Conservation (phyloP, 345 rosid genomes). For the Barbarea vulgaris region DNA sequence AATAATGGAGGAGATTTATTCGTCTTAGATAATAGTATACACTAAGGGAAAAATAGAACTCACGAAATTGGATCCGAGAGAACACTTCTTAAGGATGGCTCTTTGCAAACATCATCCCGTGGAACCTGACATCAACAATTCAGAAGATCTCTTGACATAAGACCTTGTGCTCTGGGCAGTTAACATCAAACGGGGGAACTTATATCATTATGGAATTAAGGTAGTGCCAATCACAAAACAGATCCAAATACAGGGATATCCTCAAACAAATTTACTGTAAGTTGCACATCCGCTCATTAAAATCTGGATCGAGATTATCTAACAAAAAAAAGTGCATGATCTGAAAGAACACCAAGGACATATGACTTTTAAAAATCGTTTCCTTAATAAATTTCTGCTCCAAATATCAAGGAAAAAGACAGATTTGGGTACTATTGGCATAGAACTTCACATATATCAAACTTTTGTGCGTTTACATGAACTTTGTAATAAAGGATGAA, state of each 20-base stretch:
- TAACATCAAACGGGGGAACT: slow-evolving; percentile 34
- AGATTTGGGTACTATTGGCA: slow-evolving; percentile 18
- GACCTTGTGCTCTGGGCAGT: slow-evolving; percentile 37
- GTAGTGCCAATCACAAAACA: slow-evolving; percentile 18
- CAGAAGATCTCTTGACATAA: slow-evolving; percentile 41
- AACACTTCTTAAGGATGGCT: slow-evolving; percentile 90
- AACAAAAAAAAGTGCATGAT: slow-evolving; percentile 7
- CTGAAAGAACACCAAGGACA: neutral
- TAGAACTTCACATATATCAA: slow-evolving; percentile 17
- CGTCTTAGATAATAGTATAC: neutral
- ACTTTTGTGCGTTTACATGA: neutral
- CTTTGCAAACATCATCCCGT: slow-evolving; percentile 60
- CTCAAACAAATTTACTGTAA: neutral
- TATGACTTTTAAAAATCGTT: neutral
- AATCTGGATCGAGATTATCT: neutral
- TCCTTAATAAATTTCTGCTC: neutral
- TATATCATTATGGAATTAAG: slow-evolving; percentile 14
- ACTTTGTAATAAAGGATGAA: slow-evolving; percentile 24
- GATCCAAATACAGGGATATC: slow-evolving; percentile 7
- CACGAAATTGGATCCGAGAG: slow-evolving; percentile 97
- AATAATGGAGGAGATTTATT: slow-evolving; percentile 6
- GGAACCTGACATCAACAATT: slow-evolving; percentile 64
- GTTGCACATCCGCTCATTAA: neutral
- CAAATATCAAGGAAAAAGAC: neutral
- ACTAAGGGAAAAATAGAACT: slow-evolving; percentile 45